Evolutionary conservation across 2,329 filamentous ascomycete species (phyloP).

Genomic region (Trichophaea hybrida): DNA sequence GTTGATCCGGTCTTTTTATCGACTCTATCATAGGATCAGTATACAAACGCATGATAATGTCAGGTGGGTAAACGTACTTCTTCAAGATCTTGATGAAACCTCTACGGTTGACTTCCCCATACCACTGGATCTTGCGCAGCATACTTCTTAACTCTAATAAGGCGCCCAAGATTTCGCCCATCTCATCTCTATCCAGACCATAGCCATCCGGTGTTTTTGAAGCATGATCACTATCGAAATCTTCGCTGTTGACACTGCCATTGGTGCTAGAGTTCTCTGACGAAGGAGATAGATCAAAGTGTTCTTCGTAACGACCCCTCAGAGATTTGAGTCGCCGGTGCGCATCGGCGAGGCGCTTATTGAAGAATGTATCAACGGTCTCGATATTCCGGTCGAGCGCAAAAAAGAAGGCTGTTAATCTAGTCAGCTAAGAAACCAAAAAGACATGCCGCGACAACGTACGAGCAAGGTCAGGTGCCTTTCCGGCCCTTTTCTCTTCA

Average conservation of each 20-base stretch:
- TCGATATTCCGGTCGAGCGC: slow-evolving; percentile 93
- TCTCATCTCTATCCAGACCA: slow-evolving; percentile 59
- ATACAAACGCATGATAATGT: not conserved
- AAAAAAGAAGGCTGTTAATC: slow-evolving; percentile 74
- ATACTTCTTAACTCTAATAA: slow-evolving; percentile 77
- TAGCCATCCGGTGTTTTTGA: slow-evolving; percentile 11
- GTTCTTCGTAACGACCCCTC: slow-evolving; percentile 64
- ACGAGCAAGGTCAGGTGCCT: slow-evolving; percentile 82
- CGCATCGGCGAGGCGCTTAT: slow-evolving; percentile 80
- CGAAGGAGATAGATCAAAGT: slow-evolving; percentile 19
- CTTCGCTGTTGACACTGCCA: slow-evolving; percentile 15
- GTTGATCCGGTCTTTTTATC: slow-evolving; percentile 76
- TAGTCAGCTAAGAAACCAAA: not conserved
- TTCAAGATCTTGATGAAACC: slow-evolving; percentile 98
- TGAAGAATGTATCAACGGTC: slow-evolving; percentile 92
- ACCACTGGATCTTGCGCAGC: slow-evolving; percentile 88
- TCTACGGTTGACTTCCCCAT: slow-evolving; percentile 86
- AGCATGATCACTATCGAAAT: slow-evolving; percentile 10
- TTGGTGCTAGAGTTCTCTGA: slow-evolving; percentile 6
- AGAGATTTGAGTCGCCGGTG: slow-evolving; percentile 72
- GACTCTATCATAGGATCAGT: slow-evolving; percentile 33
- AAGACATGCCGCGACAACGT: slow-evolving; percentile 32
- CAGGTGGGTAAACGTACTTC: slow-evolving; percentile 39
- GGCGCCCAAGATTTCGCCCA: slow-evolving; percentile 79
- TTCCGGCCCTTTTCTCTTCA: slow-evolving; percentile 50